Evolutionary conservation across 2,329 filamentous ascomycete species (phyloP).

Genomic region (Cercospora beticola): DNA sequence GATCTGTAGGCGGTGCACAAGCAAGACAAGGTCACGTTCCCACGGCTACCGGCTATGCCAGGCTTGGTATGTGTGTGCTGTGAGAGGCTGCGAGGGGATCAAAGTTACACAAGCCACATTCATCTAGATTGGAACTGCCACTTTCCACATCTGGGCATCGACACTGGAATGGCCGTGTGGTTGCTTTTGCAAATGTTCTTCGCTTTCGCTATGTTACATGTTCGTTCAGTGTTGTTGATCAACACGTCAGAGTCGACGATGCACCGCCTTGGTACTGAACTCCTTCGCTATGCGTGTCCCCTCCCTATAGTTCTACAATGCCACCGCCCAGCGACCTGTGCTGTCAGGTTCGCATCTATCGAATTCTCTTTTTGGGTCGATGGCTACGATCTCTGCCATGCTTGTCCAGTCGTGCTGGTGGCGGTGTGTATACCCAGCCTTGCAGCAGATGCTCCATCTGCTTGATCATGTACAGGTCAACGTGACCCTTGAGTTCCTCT

Average conservation of each 20-base stretch:
- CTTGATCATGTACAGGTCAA: slow-evolving; percentile 59
- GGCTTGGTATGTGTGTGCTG: slow-evolving; percentile 6
- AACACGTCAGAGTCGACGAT: not conserved
- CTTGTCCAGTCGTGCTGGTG: slow-evolving; percentile 37
- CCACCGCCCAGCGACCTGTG: not conserved
- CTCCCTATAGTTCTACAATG: not conserved
- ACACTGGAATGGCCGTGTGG: not conserved
- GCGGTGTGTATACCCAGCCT: slow-evolving; percentile 38
- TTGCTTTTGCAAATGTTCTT: not conserved
- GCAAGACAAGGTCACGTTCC: not conserved
- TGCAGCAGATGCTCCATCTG: slow-evolving; percentile 35
- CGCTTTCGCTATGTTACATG: slow-evolving; percentile 8
- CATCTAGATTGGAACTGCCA: not conserved
- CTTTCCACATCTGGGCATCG: not conserved
- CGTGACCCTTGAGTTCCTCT: slow-evolving; percentile 63
- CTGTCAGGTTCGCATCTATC: slow-evolving; percentile 20
- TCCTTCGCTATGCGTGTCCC: slow-evolving; percentile 16
- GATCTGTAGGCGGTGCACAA: not conserved
- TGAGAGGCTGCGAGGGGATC: not conserved
- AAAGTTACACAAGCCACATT: not conserved
- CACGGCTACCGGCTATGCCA: slow-evolving; percentile 2
- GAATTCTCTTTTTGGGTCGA: slow-evolving; percentile 36
- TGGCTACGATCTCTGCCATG: slow-evolving; percentile 40
- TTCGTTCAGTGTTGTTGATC: not conserved
- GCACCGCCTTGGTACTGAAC: slow-evolving; percentile 1